Base-by-base conservation (phyloP, 2,329 filamentous ascomycete species). In the Nectriaceae sp. region DNA sequence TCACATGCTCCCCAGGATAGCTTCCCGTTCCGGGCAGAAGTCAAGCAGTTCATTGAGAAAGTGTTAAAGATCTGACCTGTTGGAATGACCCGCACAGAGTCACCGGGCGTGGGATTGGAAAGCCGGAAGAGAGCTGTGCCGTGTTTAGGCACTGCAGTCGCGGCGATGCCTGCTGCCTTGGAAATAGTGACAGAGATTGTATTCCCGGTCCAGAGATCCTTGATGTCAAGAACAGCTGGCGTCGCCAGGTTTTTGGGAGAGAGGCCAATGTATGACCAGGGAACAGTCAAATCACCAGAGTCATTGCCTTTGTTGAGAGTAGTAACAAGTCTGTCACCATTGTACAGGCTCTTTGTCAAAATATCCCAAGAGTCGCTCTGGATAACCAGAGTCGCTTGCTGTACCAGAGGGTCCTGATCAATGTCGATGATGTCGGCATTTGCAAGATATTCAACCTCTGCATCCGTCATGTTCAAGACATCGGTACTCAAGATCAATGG, bases 11-110 rank as follows among this genome's bases (percentile, higher is more conserved):
- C 52, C 58, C 71, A 76, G 1, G 26, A 56, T 5, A 74, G 55
- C 5, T 46, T 55, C 6, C 58, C 56, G 2, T 57, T 50, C 29
- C 31, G 41, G 44, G 51, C 35, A 4, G 67, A 70, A 4, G 72
- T 72, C 26, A 79, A 61, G 50, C 73, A 76, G 22, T 69, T 67
- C 10, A 70, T 60, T 2, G 73, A 75, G 19, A 67, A 70, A 0
- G 75, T 76, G 54, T 78, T 77, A 61, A 79, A 76, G 41, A 79
- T 71, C 56, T 75, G 69, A 4, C 76, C 76, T 0, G 75, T 79
- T 0, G 75, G 74, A 8, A 65, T 67, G 15, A 59, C 31, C 8
- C 8, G 18, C 8, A 39, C 19, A 18, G 33, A 11, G 16, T 40
- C 63, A 16, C 59, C 55, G 4, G 47, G 36, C 3, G 64, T 60